Evolutionary conservation across 208 protist genomes (phyloP).

Genomic region (Acanthamoeba lenticulata): DNA sequence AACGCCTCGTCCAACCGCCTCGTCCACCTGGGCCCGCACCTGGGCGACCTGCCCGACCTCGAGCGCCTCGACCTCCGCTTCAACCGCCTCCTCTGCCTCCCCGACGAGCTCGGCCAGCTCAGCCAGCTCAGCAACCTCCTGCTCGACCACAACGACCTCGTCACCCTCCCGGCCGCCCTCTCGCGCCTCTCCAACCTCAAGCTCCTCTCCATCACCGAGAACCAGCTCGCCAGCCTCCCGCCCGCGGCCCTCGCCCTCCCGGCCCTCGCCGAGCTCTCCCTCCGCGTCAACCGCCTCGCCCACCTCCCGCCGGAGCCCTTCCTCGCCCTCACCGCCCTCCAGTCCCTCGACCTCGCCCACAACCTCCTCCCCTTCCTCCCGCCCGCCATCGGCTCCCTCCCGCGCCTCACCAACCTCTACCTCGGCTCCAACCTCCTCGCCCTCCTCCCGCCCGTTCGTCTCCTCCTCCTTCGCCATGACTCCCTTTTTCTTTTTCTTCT

Average conservation of each 20-base stretch:
- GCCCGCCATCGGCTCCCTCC: neutral
- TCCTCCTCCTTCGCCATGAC: neutral
- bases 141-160: constrained; percentile 70
- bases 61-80: constrained; percentile 62
- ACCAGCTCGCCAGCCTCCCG: neutral
- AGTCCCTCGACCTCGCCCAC: constrained; percentile 39
- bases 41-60: constrained; percentile 18
- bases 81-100: constrained; percentile 69
- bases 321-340: neutral
- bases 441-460: neutral
- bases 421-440: constrained; percentile 51
- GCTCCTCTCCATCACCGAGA: constrained; percentile 21
- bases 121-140: constrained; percentile 71
- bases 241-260: neutral
- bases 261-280: neutral
- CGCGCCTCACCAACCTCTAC: neutral
- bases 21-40: neutral
- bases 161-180: neutral
- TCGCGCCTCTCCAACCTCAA: neutral
- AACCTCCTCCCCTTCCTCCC: constrained; percentile 49
- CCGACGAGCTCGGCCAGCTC: constrained; percentile 67
- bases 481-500: neutral
- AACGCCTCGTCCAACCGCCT: constrained; percentile 25
- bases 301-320: neutral
- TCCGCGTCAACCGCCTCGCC: neutral